phyloP scores from a whole-genome alignment of 2,329 filamentous ascomycete species.

The Penicillium occitanis region DNA sequence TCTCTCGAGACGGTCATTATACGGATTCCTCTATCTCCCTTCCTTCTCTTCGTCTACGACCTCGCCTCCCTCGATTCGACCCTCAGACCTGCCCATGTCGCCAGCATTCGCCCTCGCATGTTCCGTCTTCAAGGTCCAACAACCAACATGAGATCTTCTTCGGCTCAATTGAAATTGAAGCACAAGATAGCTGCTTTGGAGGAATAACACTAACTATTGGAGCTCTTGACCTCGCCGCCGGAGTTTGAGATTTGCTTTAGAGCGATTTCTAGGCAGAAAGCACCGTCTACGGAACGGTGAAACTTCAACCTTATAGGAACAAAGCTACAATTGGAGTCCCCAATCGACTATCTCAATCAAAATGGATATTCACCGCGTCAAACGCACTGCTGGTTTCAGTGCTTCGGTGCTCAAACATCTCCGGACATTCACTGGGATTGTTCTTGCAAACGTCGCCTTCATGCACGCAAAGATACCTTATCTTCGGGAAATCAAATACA shows the following conservation, averaged over 20 bases:
- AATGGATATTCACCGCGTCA: not conserved
- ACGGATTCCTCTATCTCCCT: not conserved
- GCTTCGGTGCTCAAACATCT: slow-evolving; percentile 4
- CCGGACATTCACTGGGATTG: not conserved
- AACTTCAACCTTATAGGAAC: not conserved
- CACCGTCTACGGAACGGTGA: not conserved
- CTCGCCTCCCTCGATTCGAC: not conserved
- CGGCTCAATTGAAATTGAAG: slow-evolving; percentile 10
- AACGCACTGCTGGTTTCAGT: not conserved
- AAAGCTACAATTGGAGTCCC: not conserved
- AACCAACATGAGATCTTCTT: slow-evolving; percentile 21
- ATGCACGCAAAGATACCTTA: slow-evolving; percentile 19
- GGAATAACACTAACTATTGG: slow-evolving; percentile 15
- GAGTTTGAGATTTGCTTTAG: not conserved
- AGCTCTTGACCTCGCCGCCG: not conserved
- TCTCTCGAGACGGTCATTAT: not conserved
- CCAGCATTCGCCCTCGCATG: not conserved
- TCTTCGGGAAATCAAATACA: slow-evolving; percentile 34
- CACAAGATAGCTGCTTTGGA: slow-evolving; percentile 16
- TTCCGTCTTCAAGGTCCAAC: not conserved
- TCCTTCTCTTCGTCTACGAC: not conserved
- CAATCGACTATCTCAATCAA: not conserved
- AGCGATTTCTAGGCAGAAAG: not conserved
- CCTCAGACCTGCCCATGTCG: slow-evolving; percentile 9
- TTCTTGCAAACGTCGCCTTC: not conserved